Evolutionary conservation across 2,329 filamentous ascomycete genomes (phyloP), one percentile per base, ranked within the genome.

Genomic region (Immersiporthe knoxdaviesiana): DNA sequence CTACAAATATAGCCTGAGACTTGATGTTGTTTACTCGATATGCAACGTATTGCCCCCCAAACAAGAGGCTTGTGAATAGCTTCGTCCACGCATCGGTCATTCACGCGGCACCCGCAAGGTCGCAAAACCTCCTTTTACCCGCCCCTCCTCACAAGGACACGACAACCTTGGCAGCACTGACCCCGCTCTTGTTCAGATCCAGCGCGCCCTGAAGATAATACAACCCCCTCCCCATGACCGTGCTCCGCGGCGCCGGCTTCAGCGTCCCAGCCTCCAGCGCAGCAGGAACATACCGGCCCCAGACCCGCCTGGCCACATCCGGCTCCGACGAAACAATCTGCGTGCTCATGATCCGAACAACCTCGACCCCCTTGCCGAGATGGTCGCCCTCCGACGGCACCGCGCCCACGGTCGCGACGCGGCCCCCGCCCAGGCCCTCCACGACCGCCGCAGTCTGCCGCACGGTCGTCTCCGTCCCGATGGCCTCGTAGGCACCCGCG

Each of bases 141-240:
- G 2, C 16, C 30, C 30, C n/a, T n/a, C 21, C 37, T 69, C 61
- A 70, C 18, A 70, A 32, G 10, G 67, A 56, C 59, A 81, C 74
- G 4, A 82, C 78, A 39, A 82, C 65, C 71, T 82, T 82, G 50
- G 77, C 75, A 4, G 76, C 80, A 66, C 79, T 81, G 3, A 82
- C 76, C 5, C 76, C 76, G 14, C 74, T 73, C 39, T 74, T 75
- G 2, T 73, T 76, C 59, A 72, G 72, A 61, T 79, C 76, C 14
- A 78, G 59, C 0, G 74, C 77, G 5, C 66, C 66, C 68, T 79
- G 77, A 2, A 79, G 68, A n/a, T 70, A 63, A 35, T 77, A 75
- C 10, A 79, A 59, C 0, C 78, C 77, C 16, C 71, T 66, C 1
- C 77, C 77, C 4, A 74, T 73, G 2, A 79, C 72, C 3, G 67